Base-by-base conservation (phyloP, 805 yeast species). In the Candida xiaguanensis region DNA sequence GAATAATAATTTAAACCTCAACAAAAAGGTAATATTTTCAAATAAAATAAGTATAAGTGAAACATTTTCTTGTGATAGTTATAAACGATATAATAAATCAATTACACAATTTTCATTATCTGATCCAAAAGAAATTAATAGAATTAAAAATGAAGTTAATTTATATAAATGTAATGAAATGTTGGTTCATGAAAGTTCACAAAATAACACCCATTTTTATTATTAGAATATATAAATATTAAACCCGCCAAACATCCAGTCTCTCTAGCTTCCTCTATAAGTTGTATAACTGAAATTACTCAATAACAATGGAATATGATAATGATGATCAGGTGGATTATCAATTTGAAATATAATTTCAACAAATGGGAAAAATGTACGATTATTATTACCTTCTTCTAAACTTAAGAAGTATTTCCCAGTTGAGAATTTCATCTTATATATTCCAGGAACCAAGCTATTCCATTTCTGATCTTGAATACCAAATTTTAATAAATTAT, bases 281-380 rank as follows among this genome's bases (percentile, higher is more conserved):
- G 97, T 90, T 5, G 95, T 78, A 64, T 89, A 90, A 24, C 95
- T 83, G 62, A 83, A 87, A 55, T 87, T 87, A 31, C 95, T 80
- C 42, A 90, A 66, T 39, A 90, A 71, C 45, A 90, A 64, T 0
- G 98, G 98, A 39, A 90, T 83, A 57, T 90, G 98, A 61, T 88
- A 90, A 58, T 90, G 98, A 27, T 76, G 66, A 43, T 82, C 87
- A 0, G 87, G 82, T 0, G 85, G 84, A 46, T 71, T 69, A 5
- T 72, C 72, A 3, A 90, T 77, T 22, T 74, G 74, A 55, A 90
- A 90, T 1, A 73, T 68, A 28, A 90, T 85, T 44, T 90, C 96
- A 7, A 89, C 88, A 53, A 75, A 83, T 0, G 97, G 97, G 69
- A 89, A 90, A 56, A 89, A 89, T 1, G 89, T 82, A 4, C 41